Base-by-base conservation (phyloP, 2,329 filamentous ascomycete genomes). In the Aspergillus quadrilineatus region DNA sequence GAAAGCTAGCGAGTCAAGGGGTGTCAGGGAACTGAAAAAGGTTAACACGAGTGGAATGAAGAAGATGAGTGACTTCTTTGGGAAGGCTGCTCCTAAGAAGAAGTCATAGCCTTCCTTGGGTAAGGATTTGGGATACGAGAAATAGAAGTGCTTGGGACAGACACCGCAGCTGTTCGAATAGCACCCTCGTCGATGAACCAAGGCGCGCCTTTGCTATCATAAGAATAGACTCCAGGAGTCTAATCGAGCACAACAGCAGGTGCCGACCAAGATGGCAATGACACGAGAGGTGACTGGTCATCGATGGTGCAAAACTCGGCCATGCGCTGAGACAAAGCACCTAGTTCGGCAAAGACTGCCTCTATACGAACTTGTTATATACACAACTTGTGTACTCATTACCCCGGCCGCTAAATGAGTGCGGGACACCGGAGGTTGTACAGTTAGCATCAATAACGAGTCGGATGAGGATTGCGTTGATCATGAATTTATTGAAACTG, bases 51-150 rank as follows among this genome's bases (percentile, higher is more conserved):
- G 77, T 22, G 94, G 94, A 1, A 99, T 99, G 94, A 94, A 89
- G 82, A 99, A 97, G 79, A 84, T 99, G 83, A 96, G 90, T 70
- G 84, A 87, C 60, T 99, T 99, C 76, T 99, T 99, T 73, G 85
- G 85, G 58, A 95, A 93, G 76, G 69, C 72, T 29, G 64, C 71
- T 29, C 44, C 64, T 9, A 69, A 71, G 58, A 73, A 73, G 60
- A 73, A 73, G 52, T 56, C 69, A 36, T 73, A 65, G 67, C 46
- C 26, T 15, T 3, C n/a, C 14, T 41, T 14, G 32, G 28, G 2
- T 48, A 7, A 15, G 9, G 14, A 4, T 12, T 10, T 17, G 32
- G 22, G 32, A 42, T 14, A 30, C 14, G 12, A 32, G 28, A 32
- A 30, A 46, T 4, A 32, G 8, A 30, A 8, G 5, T 45, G 43